phyloP scores from a whole-genome alignment of 805 yeast species.

The Brettanomyces bruxellensis region DNA sequence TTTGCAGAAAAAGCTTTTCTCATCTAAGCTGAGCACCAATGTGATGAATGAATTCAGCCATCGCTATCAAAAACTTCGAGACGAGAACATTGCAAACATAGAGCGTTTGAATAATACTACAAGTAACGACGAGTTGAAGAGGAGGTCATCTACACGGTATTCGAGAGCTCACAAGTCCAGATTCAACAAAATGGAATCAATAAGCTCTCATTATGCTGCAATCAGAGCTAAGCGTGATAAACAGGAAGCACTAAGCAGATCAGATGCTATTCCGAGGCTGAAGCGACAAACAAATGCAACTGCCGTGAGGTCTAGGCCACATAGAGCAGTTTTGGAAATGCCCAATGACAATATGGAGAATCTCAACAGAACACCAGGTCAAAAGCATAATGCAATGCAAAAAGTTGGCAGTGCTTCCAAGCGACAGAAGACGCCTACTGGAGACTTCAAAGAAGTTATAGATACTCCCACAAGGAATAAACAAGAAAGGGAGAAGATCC shows the following conservation, averaged over 20 bases:
- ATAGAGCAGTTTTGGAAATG: background rate
- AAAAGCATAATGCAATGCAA: constrained; percentile 15
- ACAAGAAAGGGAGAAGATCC: constrained; percentile 15
- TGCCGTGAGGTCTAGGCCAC: background rate
- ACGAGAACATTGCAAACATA: constrained; percentile 16
- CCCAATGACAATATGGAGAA: background rate
- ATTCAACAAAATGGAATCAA: constrained; percentile 42
- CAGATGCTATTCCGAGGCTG: background rate
- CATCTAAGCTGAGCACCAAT: constrained; percentile 35
- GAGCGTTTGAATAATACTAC: constrained; percentile 17
- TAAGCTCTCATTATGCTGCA: constrained; percentile 39
- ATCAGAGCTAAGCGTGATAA: constrained; percentile 12
- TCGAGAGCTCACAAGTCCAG: constrained; percentile 36
- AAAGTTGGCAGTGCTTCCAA: constrained; percentile 23
- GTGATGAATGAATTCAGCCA: constrained; percentile 36
- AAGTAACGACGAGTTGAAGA: constrained; percentile 14
- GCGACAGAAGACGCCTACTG: constrained; percentile 16
- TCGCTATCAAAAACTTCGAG: constrained; percentile 31
- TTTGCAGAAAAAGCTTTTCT: constrained; percentile 37
- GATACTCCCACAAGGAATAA: constrained; percentile 23
- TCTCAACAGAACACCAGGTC: constrained; percentile 13
- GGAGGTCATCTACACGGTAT: constrained; percentile 29
- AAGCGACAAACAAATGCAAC: background rate
- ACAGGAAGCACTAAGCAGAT: constrained; percentile 1
- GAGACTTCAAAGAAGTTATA: constrained; percentile 19